Base-by-base conservation (phyloP, 345 rosid genomes). In the Barbarea vulgaris region DNA sequence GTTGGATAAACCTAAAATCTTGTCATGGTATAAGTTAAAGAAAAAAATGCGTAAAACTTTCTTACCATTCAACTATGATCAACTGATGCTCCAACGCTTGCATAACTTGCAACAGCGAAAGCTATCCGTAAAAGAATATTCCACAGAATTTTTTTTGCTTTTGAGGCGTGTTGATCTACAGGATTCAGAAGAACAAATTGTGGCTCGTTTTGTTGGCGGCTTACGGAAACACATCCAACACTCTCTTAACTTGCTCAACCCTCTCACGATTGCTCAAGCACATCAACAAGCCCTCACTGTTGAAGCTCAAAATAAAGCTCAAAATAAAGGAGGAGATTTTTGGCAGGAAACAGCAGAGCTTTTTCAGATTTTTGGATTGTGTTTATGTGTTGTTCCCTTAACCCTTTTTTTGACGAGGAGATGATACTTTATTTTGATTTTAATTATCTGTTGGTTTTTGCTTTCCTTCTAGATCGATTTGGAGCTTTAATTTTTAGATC, bases 181-280 rank as follows among this genome's bases (percentile, higher is more conserved):
- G 1, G 44, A 58, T 8, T 33, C 44, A 8, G 42, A 58, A 15
- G 5, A 58, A 19, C 9, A 18, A 1, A 12, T 24, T 22, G 57
- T 24, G 9, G 17, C 31, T 1, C 57, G 8, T 52, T 52, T 52
- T 6, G 57, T 52, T 33, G 27, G 44, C 2, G 44, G 64, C 42
- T 58, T 58, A 25, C 1, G 64, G 64, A 2, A 6, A 33, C 0
- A 33, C 30, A 19, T 48, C 3, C 25, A n/a, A 66, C 0, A 31
- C 34, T 10, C 3, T 13, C 58, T 66, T 50, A 31, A 5, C 57
- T 50, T 65, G 67, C 24, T 24, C 19, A 31, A 65, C 1, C 70
- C 57, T 31, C 44, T 48, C 57, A 65, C 70, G 48, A 18, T 65
- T 48, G 57, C 57, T 3, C 30, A 65, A 48, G 58, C 70, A 34